phyloP scores from a whole-genome alignment of 345 rosid genomes.

The Aethionema arabicum region DNA sequence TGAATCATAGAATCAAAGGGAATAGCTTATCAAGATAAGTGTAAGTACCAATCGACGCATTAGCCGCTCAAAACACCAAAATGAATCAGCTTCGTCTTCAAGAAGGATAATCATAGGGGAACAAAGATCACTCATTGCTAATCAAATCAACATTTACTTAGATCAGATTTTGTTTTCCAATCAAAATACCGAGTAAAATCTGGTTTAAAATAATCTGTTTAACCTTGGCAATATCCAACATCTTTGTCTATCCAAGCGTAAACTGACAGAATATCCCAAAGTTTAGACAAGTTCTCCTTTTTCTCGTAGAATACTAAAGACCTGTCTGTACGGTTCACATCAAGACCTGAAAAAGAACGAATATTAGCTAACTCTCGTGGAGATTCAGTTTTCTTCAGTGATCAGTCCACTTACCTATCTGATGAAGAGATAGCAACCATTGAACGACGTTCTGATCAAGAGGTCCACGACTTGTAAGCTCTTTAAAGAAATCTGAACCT shows the following conservation, averaged over 20 bases:
- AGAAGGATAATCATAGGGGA: slow-evolving; percentile 98
- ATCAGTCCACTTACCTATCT: slow-evolving; percentile 68
- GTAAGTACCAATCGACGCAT: slow-evolving; percentile 91
- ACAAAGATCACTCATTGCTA: slow-evolving; percentile 99
- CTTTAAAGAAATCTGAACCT: slow-evolving; percentile 52
- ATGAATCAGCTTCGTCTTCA: slow-evolving; percentile 89
- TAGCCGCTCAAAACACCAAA: slow-evolving; percentile 97
- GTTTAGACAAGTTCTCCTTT: slow-evolving; percentile 82
- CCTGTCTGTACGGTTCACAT: slow-evolving; percentile 94
- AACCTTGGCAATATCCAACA: slow-evolving; percentile 98
- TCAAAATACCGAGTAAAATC: slow-evolving; percentile 3
- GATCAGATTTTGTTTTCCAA: not conserved
- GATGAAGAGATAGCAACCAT: slow-evolving; percentile 89
- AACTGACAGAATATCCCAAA: slow-evolving; percentile 93
- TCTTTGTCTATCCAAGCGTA: slow-evolving; percentile 96
- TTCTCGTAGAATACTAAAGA: slow-evolving; percentile 83
- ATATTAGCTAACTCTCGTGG: not conserved
- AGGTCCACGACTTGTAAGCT: slow-evolving; percentile 54
- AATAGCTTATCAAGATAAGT: not conserved
- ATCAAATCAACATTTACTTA: slow-evolving; percentile 6
- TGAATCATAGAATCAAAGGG: slow-evolving; percentile 4
- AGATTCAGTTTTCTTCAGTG: not conserved
- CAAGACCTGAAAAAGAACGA: slow-evolving; percentile 56
- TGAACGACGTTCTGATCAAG: slow-evolving; percentile 72
- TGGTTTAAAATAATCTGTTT: slow-evolving; percentile 2